A percentile compares a stretch with the other conserved stretches of the same genome.
phyloP scores from a whole-genome alignment of 2,329 filamentous ascomycete species.

The Aureobasidium sp. region DNA sequence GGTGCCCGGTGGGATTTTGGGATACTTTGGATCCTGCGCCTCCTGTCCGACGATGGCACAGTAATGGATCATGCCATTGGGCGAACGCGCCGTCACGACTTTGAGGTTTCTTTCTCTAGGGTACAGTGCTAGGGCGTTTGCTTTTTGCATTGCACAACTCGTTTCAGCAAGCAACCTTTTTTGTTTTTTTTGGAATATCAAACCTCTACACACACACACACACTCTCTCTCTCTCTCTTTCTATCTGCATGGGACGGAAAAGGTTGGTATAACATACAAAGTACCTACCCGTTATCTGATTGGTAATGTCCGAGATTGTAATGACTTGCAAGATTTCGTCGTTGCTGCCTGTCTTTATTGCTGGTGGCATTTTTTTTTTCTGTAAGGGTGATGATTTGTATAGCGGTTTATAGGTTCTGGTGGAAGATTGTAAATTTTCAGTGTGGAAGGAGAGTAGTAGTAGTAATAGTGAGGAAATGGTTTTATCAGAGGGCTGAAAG shows the following conservation, averaged over 20 bases:
- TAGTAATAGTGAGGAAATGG: too few species aligned
- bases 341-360: not conserved
- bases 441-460: too few species aligned
- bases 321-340: slow-evolving; percentile 11
- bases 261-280: not conserved
- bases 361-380: not conserved
- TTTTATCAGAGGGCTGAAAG: too few species aligned
- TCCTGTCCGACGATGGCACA: slow-evolving; percentile 18
- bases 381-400: not conserved
- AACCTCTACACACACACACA: not conserved
- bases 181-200: not conserved
- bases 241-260: not conserved
- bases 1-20: slow-evolving; percentile 19
- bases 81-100: slow-evolving; percentile 20
- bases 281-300: slow-evolving; percentile 19
- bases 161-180: too few species aligned
- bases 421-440: too few species aligned
- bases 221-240: too few species aligned
- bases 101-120: slow-evolving; percentile 20
- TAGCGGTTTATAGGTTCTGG: not conserved
- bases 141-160: too few species aligned
- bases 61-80: slow-evolving; percentile 19
- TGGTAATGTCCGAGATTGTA: slow-evolving; percentile 15
- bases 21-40: slow-evolving; percentile 18
- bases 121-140: slow-evolving; percentile 23